These are phyloP conservation scores for Aspergillus phoenicis DNA, from an alignment of 2,329 filamentous ascomycete genomes.

Conservation along the genomic window DNA sequence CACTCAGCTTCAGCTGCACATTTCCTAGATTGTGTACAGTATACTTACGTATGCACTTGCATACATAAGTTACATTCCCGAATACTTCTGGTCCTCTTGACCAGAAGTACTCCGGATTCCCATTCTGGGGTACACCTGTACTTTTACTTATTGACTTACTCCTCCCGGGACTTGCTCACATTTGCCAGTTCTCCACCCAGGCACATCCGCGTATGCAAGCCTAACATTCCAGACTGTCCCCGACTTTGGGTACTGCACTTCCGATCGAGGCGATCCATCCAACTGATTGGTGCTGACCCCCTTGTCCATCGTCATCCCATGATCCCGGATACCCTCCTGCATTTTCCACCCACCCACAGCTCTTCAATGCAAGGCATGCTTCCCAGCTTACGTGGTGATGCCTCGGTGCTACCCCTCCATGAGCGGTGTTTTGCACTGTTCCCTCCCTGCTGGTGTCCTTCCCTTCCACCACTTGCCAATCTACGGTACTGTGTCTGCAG, in stretches of 20 bases:
- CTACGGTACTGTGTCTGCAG: constrained; percentile 5
- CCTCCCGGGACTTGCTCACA: too few relatives aligned
- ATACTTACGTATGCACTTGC: not conserved
- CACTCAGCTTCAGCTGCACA: not conserved
- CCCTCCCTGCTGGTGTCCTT: not conserved
- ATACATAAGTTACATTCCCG: not conserved
- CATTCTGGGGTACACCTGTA: not conserved
- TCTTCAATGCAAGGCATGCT: constrained; percentile 21
- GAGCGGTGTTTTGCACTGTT: not conserved
- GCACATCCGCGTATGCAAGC: constrained; percentile 7
- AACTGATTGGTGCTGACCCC: constrained; percentile 14
- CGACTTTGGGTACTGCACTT: not conserved
- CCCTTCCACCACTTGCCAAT: not conserved
- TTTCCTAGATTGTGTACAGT: not conserved
- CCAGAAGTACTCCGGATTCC: constrained; percentile 1
- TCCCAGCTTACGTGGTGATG: constrained; percentile 7
- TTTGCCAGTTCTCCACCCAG: not conserved
- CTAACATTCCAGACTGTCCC: constrained; percentile 11
- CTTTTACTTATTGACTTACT: not conserved
- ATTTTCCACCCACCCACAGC: constrained; percentile 16
- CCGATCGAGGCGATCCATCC: constrained; percentile 5
- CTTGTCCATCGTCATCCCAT: constrained; percentile 11
- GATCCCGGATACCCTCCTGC: constrained; percentile 21
- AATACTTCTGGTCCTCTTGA: too few relatives aligned
- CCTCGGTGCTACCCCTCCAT: not conserved